Base-by-base conservation (phyloP, 2,329 filamentous ascomycete species). In the Neopestalotiopsis rosae region DNA sequence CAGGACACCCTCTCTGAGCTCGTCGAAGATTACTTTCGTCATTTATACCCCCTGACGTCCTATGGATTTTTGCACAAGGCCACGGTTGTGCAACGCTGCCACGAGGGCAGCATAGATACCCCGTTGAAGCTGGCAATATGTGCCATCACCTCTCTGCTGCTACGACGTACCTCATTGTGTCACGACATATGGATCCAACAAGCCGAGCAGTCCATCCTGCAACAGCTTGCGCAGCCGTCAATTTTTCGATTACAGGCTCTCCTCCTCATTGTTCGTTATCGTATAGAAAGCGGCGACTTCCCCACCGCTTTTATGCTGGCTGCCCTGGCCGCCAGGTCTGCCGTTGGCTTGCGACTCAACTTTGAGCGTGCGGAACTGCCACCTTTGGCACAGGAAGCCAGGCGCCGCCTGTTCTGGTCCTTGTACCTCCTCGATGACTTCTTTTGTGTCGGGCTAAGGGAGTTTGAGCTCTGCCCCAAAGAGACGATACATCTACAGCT, bases 381-480 rank as follows among this genome's bases (percentile, higher is more conserved):
- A 10, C 72, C 73, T 9, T 73, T 78, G 1, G 77, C 79, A 0
- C 80, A 81, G 65, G 81, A 83, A 72, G 77, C 79, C 7, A 78
- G 81, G 0, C 74, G 81, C 2, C 75, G 81, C 7, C 73, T 82
- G 10, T 80, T 81, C 72, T 84, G 81, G 81, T 79, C 79, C 1
- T 73, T 83, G 7, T 83, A 80, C 70, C 71, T 82, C 14, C 75
- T 82, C 5, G 81, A 83, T 66, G 76, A 79, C 61, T 81, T 80
- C 69, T 81, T 82, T 69, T 81, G 80, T 14, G 80, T 82, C 5
- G 81, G 81, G 1, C 73, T 83, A 20, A 75, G 79, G 14, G 81
- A 83, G 69, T 83, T 82, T 62, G 80, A 81, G 70, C 75, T 81
- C 17, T 83, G 79, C 66, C 79, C 79, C 1, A 76, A 79, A 32